Base-by-base conservation (phyloP, 805 yeast species). In the Candida maltosa region DNA sequence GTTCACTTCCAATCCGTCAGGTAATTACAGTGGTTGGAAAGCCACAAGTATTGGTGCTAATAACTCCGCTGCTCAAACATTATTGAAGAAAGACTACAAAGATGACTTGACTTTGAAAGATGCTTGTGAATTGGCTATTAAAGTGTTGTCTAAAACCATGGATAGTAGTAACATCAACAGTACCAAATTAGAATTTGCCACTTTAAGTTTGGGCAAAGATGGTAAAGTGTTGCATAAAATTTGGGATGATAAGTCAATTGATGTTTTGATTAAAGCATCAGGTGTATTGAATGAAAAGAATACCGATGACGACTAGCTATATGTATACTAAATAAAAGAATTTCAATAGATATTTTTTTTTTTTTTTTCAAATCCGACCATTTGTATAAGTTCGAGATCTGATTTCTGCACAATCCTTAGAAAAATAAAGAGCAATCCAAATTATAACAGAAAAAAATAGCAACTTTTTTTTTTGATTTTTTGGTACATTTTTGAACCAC, bases 21-120 rank as follows among this genome's bases (percentile, higher is more conserved):
- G 99, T 18, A 93, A 93, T 65, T 93, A 89, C 60, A 78, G 95
- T 15, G 97, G 98, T 17, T 93, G 99, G 99, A 88, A 86, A 63
- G 98, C 98, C 29, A 91, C 96, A 22, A 76, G 87, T 49, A 89
- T 93, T 41, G 99, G 99, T 27, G 96, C 97, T 33, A 93, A 93
- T 66, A 88, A 87, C 45, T 78, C 95, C 6, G 89, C 96, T 29
- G 97, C 97, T 1, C 98, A 93, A 67, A 91, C 98, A 1, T 67
- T 93, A 45, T 73, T 93, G 55, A 93, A 93, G 64, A 95, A 89
- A 66, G 98, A 93, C 51, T 93, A 86, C 69, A 87, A 84, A 56
- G 91, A 86, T 49, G 93, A 84, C 38, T 61, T 87, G 48, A 59
- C 73, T 16, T 61, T 86, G 44, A 71, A 75, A 31, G 94, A 82